Base-by-base conservation (phyloP, 805 yeast species). In the Kuraishia piskuri region DNA sequence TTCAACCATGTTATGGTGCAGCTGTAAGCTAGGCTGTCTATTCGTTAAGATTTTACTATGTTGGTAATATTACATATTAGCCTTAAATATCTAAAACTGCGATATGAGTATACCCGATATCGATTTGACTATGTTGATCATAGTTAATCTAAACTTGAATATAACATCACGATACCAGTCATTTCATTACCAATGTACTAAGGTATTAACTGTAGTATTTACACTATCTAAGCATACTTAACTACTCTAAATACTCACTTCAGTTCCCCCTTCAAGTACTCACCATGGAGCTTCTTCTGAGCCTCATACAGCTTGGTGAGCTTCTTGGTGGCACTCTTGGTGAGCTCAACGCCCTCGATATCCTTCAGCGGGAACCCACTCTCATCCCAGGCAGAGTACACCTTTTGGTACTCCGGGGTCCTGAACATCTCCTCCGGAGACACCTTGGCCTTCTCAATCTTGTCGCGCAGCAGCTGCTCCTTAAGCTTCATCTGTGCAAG, bases 261-360 rank as follows among this genome's bases (percentile, higher is more conserved):
- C 17, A 31, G 17, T 19, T 45, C 37, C 22, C 50, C 53, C 52
- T 63, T 63, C 55, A 69, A 59, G 57, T 80, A 90, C 63, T 86
- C 90, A 25, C 84, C 83, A 66, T 90, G 82, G 40, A 91, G 76
- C 74, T 90, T 90, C 64, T 83, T 83, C 67, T 94, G 99, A 50
- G 78, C 84, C 53, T 84, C 89, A 68, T 81, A 83, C 63, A 77
- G 85, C 71, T 94, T 94, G 57, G 73, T 68, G 59, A 94, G 73
- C 71, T 92, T 92, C 79, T 94, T 94, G 56, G 75, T 74, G 72
- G 85, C 82, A 66, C 96, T 88, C 73, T 94, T 94, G 46, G 94
- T 78, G 5, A 94, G 77, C 58, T 87, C 94, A 59, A 83, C 89
- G 12, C 98, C 98, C 9, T 80, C 81, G 36, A 72, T 76, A 58